Conservation (phyloP, 2,329 filamentous ascomycete species). For the Rhytidhysteron rufulum region DNA sequence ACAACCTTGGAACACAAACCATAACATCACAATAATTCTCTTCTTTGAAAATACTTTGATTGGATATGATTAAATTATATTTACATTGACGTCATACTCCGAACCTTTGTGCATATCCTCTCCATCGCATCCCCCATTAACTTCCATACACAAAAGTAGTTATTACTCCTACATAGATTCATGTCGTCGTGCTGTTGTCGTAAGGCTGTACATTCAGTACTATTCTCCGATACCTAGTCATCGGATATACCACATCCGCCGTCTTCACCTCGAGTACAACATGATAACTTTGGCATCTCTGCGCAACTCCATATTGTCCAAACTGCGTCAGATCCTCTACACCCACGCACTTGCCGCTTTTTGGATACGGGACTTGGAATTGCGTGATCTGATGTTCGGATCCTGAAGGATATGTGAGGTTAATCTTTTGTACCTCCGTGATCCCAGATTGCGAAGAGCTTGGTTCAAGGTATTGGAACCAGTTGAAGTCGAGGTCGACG, state of each 20-base stretch:
- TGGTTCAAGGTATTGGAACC: constrained; percentile 42
- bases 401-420: constrained; percentile 5
- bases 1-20: no score
- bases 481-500: constrained; percentile 36
- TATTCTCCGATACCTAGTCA: constrained; percentile 11
- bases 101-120: no score
- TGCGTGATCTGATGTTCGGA: neutral
- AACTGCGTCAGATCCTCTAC: constrained; percentile 7
- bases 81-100: no score
- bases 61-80: no score
- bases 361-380: constrained; percentile 6
- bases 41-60: no score
- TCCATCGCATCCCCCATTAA: no score
- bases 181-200: neutral
- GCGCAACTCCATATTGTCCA: constrained; percentile 6
- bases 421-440: constrained; percentile 5
- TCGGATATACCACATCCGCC: constrained; percentile 5
- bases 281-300: constrained; percentile 9
- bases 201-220: constrained; percentile 5
- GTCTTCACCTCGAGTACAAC: constrained; percentile 8
- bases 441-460: constrained; percentile 41
- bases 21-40: no score
- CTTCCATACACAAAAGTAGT: no score
- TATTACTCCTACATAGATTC: no score
- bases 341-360: constrained; percentile 4